A percentile compares a stretch with the other conserved stretches of the same genome.
Evolutionary conservation across 2,329 filamentous ascomycete species (phyloP).

Genomic region (Monascus ruber): DNA sequence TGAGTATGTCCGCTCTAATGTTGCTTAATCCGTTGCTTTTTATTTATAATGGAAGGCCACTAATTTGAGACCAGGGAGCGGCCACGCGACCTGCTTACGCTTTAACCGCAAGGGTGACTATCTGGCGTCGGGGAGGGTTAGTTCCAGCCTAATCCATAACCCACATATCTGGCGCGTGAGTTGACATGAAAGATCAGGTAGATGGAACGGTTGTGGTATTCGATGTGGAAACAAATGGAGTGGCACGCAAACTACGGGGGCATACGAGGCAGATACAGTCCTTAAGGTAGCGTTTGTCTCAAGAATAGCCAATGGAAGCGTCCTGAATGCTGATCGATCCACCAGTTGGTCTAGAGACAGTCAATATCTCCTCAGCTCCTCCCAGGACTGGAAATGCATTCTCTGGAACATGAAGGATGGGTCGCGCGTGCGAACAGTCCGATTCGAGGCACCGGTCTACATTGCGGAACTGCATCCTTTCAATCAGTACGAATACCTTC

Average conservation of each 20-base stretch:
- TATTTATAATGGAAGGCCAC: too few relatives aligned
- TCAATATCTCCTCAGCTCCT: conserved; percentile 80
- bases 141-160: conserved; percentile 7
- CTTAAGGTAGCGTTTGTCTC: conserved; percentile 42
- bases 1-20: conserved; percentile 45
- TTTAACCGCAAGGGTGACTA: conserved; percentile 95
- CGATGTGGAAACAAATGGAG: conserved; percentile 94
- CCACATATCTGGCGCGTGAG: conserved; percentile 2
- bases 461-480: conserved; percentile 89
- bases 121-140: conserved; percentile 78
- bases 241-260: conserved; percentile 84
- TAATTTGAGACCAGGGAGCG: conserved; percentile 36
- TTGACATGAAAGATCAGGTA: conserved; percentile 31
- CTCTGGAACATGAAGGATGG: conserved; percentile 81
- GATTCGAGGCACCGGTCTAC: conserved; percentile 87
- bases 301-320: neutral
- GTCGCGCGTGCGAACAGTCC: conserved; percentile 65
- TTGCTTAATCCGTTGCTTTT: neutral
- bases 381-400: conserved; percentile 92
- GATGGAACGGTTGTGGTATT: conserved; percentile 94
- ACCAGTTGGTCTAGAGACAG: conserved; percentile 80
- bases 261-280: conserved; percentile 92
- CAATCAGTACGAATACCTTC: conserved; percentile 59
- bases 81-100: conserved; percentile 57
- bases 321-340: neutral